Evolutionary conservation across 2,329 filamentous ascomycete species (phyloP), one percentile per base, ranked within the genome.

Genomic region (Colletotrichum horii): DNA sequence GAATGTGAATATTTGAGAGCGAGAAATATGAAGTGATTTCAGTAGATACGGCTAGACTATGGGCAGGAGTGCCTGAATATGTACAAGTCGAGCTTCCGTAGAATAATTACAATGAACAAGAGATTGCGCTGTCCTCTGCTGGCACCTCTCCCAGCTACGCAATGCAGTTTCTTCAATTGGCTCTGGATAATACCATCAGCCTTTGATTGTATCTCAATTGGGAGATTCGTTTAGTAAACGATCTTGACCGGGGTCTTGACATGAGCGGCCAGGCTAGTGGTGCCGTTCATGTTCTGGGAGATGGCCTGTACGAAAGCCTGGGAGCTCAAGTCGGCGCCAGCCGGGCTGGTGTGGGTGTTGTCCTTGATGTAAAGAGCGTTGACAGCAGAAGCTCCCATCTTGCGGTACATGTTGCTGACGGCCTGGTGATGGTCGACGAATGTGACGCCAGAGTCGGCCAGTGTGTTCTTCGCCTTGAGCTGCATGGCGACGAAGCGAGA

Each of bases 341-440:
- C 84, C 0, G 89, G 83, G 71, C 87, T 89, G 4, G 91, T 93
- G 80, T 93, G 92, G 1, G 91, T 93, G 81, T 93, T 91, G 78
- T 93, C 91, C 28, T 86, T 86, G 0, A 91, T 89, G 77, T 89
- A 94, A 74, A 88, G 85, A 1, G 84, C 83, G 80, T 91, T 87
- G 24, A 91, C 90, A 4, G 84, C 85, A 0, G 83, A 76, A 52
- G 83, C 83, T 0, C 91, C 91, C 48, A 92, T 79, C n/a, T 84
- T 83, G 80, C 88, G 80, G 80, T 89, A 92, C 61, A 87, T 88
- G 76, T 88, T 86, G 6, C 89, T 90, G 11, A 88, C 87, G 78
- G 92, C 92, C 52, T 85, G 83, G 19, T 90, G 89, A 78, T 94
- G 92, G 55, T 92, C 89, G 15, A 93, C 88, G 79, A 90, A 92